Conservation (phyloP, 352 stramenopile species). For the Pythium aquatile region DNA sequence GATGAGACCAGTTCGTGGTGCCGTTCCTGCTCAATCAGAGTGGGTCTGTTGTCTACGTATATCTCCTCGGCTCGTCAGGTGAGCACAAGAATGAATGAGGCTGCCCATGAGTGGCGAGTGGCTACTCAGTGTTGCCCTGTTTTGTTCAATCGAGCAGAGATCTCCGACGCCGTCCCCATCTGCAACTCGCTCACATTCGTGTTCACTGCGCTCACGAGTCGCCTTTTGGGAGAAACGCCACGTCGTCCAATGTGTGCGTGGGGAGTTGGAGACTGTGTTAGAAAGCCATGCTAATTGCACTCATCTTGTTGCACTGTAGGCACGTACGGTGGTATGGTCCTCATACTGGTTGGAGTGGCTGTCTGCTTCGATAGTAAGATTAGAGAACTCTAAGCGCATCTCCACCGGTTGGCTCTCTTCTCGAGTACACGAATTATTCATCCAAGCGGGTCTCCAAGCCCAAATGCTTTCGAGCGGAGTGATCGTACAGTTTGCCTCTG, state of each 20-base stretch:
- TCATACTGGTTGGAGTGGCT: slow-evolving; percentile 27
- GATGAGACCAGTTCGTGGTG: slow-evolving; percentile 58
- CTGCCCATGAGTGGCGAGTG: background rate
- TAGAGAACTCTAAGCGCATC: no score
- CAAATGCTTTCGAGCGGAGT: no score
- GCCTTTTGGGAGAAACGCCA: slow-evolving; percentile 67
- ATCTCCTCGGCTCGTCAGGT: slow-evolving; percentile 74
- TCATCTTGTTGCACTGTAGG: slow-evolving; percentile 1
- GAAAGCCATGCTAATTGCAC: background rate
- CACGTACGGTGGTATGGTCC: slow-evolving; percentile 28
- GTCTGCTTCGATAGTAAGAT: slow-evolving; percentile 30
- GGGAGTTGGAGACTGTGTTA: background rate
- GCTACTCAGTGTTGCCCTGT: background rate
- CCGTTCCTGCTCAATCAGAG: slow-evolving; percentile 84
- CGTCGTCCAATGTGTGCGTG: slow-evolving; percentile 64
- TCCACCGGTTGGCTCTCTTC: no score
- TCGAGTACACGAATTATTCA: no score
- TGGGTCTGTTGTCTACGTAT: slow-evolving; percentile 78
- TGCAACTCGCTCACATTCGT: slow-evolving; percentile 89
- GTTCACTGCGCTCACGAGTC: slow-evolving; percentile 83
- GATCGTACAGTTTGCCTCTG: no score
- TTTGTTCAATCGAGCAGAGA: slow-evolving; percentile 37
- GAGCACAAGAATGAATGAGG: background rate
- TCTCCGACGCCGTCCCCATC: slow-evolving; percentile 84
- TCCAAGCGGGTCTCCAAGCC: no score